These are phyloP conservation scores for Psilocybe cyanescens DNA, from an alignment of 768 basidiomycete genomes.

Conservation along the genomic window DNA sequence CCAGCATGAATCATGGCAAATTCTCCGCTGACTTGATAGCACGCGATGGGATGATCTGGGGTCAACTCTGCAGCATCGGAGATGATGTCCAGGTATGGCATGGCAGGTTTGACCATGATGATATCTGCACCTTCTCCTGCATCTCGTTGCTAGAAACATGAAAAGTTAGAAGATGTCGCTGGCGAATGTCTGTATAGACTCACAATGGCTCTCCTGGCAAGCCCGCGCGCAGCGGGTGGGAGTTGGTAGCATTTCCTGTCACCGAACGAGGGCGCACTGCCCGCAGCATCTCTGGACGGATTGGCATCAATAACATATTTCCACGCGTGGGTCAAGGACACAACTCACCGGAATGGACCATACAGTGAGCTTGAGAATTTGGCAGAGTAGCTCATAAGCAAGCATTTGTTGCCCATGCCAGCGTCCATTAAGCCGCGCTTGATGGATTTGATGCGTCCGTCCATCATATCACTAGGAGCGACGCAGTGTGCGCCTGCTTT, in stretches of 20 bases:
- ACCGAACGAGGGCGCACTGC: slow-evolving; percentile 93
- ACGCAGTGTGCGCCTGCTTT: slow-evolving; percentile 97
- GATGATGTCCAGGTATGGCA: slow-evolving; percentile 97
- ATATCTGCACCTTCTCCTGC: slow-evolving; percentile 92
- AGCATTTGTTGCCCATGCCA: slow-evolving; percentile 86
- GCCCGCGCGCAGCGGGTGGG: slow-evolving; percentile 84
- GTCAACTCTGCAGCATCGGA: slow-evolving; percentile 83
- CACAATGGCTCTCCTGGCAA: slow-evolving; percentile 93
- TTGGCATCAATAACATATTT: background rate
- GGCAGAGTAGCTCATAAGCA: slow-evolving; percentile 96
- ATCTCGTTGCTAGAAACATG: slow-evolving; percentile 73
- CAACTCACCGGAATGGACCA: slow-evolving; percentile 87
- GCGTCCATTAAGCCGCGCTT: slow-evolving; percentile 84
- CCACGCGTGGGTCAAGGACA: background rate
- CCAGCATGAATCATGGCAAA: slow-evolving; percentile 98
- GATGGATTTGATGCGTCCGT: slow-evolving; percentile 89
- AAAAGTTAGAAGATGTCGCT: background rate
- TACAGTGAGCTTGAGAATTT: slow-evolving; percentile 97
- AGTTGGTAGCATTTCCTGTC: slow-evolving; percentile 98
- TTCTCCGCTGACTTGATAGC: slow-evolving; percentile 97
- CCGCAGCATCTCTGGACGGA: slow-evolving; percentile 87
- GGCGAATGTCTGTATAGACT: slow-evolving; percentile 30
- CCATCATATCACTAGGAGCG: slow-evolving; percentile 99
- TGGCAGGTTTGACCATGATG: slow-evolving; percentile 97
- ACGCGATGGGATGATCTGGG: slow-evolving; percentile 89